These are phyloP conservation scores for Pythium angustatum DNA, from an alignment of 352 stramenopile species.

Conservation along the genomic window DNA sequence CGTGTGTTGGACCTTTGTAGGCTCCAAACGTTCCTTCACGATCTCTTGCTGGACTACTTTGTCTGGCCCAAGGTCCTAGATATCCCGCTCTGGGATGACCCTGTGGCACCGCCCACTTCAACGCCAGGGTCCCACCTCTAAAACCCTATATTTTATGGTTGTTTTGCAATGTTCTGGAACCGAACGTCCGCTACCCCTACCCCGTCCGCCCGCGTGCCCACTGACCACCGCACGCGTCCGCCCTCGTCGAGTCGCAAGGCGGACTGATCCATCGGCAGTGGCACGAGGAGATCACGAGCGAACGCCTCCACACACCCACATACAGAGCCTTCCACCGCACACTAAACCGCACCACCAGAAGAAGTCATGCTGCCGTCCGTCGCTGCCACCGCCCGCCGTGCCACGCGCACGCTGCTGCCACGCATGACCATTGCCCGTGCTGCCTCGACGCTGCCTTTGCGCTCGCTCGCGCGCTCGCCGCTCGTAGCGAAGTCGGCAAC, in stretches of 20 bases:
- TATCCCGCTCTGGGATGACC: slow-evolving; percentile 69
- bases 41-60: slow-evolving; percentile 75
- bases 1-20: slow-evolving; percentile 25
- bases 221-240: slow-evolving; percentile 2
- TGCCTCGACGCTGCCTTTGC: background rate
- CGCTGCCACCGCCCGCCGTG: background rate
- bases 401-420: slow-evolving; percentile 7
- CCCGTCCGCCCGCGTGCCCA: background rate
- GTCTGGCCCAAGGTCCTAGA: slow-evolving; percentile 74
- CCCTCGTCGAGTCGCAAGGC: background rate
- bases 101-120: background rate
- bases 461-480: slow-evolving; percentile 14
- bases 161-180: background rate
- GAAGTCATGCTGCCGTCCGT: slow-evolving; percentile 11
- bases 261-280: no score
- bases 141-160: slow-evolving; percentile 23
- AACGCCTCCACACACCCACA: no score
- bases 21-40: slow-evolving; percentile 76
- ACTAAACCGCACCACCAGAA: slow-evolving; percentile 17
- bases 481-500: slow-evolving; percentile 4
- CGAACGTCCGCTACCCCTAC: background rate
- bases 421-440: background rate
- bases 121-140: background rate
- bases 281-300: background rate
- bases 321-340: no score